Conservation (phyloP, 2,329 filamentous ascomycete genomes). For the Drechslerella dactyloides region DNA sequence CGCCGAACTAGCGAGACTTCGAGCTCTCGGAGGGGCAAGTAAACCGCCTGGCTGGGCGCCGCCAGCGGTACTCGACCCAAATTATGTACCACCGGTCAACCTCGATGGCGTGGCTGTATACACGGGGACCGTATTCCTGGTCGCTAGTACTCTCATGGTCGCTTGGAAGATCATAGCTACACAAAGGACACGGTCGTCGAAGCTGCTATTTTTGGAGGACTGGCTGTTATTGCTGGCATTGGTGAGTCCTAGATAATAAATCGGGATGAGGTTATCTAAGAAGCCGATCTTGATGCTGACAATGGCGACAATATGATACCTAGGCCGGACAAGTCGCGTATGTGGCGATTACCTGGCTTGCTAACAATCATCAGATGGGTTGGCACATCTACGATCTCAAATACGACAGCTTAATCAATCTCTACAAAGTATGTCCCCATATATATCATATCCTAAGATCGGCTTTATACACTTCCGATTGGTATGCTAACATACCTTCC, state of each 20-base stretch:
- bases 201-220: constrained; percentile 42
- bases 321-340: constrained; percentile 33
- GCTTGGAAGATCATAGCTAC: constrained; percentile 43
- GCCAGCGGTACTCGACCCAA: constrained; percentile 33
- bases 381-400: constrained; percentile 43
- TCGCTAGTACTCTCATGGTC: constrained; percentile 24
- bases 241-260: constrained; percentile 9
- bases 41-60: constrained; percentile 20
- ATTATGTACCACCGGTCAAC: constrained; percentile 43
- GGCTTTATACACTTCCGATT: too few species aligned
- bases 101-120: constrained; percentile 16
- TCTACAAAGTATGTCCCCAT: constrained; percentile 40
- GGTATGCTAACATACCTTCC: not conserved
- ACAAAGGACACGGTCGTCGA: constrained; percentile 29
- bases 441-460: too few species aligned
- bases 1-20: constrained; percentile 19
- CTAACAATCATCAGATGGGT: constrained; percentile 24
- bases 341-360: constrained; percentile 17
- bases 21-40: constrained; percentile 9
- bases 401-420: constrained; percentile 24
- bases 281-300: not conserved
- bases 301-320: not conserved
- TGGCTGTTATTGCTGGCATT: constrained; percentile 37
- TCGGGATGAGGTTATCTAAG: not conserved
- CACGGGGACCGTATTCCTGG: constrained; percentile 26